Base-by-base conservation (phyloP, 202 grass and related monocot species). In the Saccharum hybrid region DNA sequence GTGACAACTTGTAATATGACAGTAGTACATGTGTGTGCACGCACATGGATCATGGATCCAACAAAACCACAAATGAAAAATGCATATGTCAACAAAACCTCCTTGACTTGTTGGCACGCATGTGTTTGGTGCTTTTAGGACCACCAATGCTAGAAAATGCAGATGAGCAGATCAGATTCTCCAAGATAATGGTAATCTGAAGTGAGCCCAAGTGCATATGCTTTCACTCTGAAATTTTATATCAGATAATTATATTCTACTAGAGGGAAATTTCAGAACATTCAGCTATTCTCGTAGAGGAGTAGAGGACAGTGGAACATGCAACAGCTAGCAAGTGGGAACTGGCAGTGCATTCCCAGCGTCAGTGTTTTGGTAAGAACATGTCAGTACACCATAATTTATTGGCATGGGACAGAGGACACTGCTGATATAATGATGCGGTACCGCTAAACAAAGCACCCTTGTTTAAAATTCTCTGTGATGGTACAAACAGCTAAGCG, bases 401-500 rank as follows among this genome's bases (percentile, higher is more conserved):
- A 82, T 77, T 63, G 18, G 16, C 31, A 57, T 57, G 56, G 42
- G 85, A 78, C 66, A 72, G 42, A 71, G 71, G 42, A 8, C 65
- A 43, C 13, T 64, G 62, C 51, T 68, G 75, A 81, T 68, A 71
- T 52, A 76, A 45, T 80, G 36, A 62, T 33, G 63, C 71, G 40
- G 56, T 34, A 54, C 42, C 51, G 56, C 28, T 82, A 49, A 87
- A 71, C n/a, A 82, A 77, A 82, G 38, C 33, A 33, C 54, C 45
- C 5, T 78, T 40, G 36, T 31, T 12, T 36, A 72, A 65, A 54
- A 65, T 41, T 46, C 56, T 80, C 41, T 66, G 31, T 15, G 10
- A 75, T 62, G 10, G 80, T 87, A 75, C 81, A 40, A 81, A 77
- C 71, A 90, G 76, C 76, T 81, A 84, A 76, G 42, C n/a, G 42